Evolutionary conservation across 2,329 filamentous ascomycete genomes (phyloP), one percentile per base, ranked within the genome.

Genomic region (Pestalotiopsis sp.): DNA sequence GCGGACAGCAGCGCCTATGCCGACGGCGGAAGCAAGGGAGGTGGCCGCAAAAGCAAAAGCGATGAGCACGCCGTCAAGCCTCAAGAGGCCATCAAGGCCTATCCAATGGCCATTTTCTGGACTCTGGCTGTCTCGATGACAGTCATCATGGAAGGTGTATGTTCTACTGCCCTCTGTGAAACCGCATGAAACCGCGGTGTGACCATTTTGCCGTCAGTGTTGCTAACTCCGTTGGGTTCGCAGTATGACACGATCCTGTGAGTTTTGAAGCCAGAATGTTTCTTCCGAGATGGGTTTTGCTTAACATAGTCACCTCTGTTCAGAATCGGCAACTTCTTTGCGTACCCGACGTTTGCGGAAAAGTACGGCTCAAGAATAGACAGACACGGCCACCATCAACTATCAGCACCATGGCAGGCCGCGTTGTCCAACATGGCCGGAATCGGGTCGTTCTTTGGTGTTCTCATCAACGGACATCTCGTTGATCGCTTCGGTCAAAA

Each of bases 371-470:
- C 59, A 13, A 41, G 40, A 23, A 56, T 66, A 25, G 65, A 66
- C 23, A 41, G 38, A 56, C 65, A 66, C 36, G 65, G 65, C 14
- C 52, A 66, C 20, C 65, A 66, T 14, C 65, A 66, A 49, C 65
- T 66, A 13, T 60, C 79, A 2, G 79, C 81, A 1, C 70, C 77
- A 14, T 85, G 83, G 84, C 83, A 85, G 70, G 78, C 81, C 3
- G 81, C 77, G 2, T 72, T 85, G 4, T 76, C 75, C 14, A 82
- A 81, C 41, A 83, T 79, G 9, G 78, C 79, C 0, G 74, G 78
- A 12, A 77, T 81, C 4, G 83, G 83, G 2, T 77, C 80, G 38
- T 82, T 86, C 25, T 56, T 83, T 1, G 84, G 84, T 1, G 74
- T 83, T 4, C 73, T 82, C 40, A 66, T 82, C 23, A 81, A 79